Percentiles rank a stretch among this genome's conserved stretches.
These are phyloP conservation scores for Chlamydomonas sphaeroides DNA, from an alignment of 139 green algal species.

Conservation along the genomic window DNA sequence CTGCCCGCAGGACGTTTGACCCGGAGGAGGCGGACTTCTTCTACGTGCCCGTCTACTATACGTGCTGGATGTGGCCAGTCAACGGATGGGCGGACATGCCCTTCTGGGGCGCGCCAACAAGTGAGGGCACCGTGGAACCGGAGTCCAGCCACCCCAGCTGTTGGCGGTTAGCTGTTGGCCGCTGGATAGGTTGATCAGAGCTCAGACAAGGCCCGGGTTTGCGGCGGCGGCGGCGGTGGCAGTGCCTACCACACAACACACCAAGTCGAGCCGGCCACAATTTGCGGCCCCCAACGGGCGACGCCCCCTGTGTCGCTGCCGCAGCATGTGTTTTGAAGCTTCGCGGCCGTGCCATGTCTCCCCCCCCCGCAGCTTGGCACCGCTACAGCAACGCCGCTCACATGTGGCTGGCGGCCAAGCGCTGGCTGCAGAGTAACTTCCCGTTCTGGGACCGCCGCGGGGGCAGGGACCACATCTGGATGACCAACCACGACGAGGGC, in stretches of 20 bases:
- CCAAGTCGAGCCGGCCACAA: too few species aligned
- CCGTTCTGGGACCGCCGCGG: conserved; percentile 69
- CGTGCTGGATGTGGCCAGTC: conserved; percentile 35
- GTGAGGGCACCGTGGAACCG: too few species aligned
- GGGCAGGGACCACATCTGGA: conserved; percentile 73
- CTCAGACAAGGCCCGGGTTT: too few species aligned
- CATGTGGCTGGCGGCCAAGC: conserved; percentile 44
- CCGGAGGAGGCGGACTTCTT: conserved; percentile 73
- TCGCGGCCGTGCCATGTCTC: not conserved
- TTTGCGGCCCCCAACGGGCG: too few species aligned
- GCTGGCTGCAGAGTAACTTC: conserved; percentile 50
- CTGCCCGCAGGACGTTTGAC: conserved; percentile 50
- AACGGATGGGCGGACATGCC: conserved; percentile 29
- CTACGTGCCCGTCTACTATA: conserved; percentile 55
- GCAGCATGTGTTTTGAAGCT: not conserved
- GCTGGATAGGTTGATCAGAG: too few species aligned
- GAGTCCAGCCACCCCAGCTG: too few species aligned
- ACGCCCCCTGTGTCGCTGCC: too few species aligned
- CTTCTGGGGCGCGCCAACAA: conserved; percentile 16
- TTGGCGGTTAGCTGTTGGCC: too few species aligned
- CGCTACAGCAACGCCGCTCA: conserved; percentile 8
- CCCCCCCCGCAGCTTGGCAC: not conserved
- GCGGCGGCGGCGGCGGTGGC: too few species aligned
- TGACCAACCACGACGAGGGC: conserved; percentile 58
- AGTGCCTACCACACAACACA: too few species aligned